Evolutionary conservation across 2,329 filamentous ascomycete genomes (phyloP), one percentile per base, ranked within the genome.

Genomic region (Venturia carpophila): DNA sequence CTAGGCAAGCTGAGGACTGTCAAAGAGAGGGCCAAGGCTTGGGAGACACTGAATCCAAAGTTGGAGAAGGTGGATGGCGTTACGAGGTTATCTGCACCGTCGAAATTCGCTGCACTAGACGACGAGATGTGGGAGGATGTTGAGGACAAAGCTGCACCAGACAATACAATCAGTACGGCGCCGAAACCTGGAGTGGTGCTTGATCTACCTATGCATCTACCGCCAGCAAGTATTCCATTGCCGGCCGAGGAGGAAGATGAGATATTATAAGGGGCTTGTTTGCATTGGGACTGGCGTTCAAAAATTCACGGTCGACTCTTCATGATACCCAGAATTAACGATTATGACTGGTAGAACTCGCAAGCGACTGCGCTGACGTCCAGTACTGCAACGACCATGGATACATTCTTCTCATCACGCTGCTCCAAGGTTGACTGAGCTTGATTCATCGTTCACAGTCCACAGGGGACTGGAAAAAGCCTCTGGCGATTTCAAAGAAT

Each of bases 1-100:
- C 68, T 80, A 56, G 74, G 72, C 11, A 79, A 78, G 66, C 79
- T 75, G 42, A 82, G 79, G 70, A 76, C 70, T 47, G 76, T 84
- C 45, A 79, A 80, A 67, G 78, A 78, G 64, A 75, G 83, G 68
- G 76, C 76, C 13, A 77, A 76, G 69, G 70, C 72, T 5, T 77
- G 75, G 75, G 75, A 76, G 30, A 71, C 75, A 5, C 66, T 76
- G 15, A 77, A 77, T 67, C 71, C 66, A 1, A 70, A 70, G 27
- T n/a, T 45, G 60, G 43, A 41, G 34, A 64, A 58, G 15, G 21
- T 39, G 13, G 63, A 52, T 52, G 63, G 47, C 1, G 39, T 21
- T 1, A 64, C 62, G 56, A 64, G 41, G 5, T 58, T 37, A 21
- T 58, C 37, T 19, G 41, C 55, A 15, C 37, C 55, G 3, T 41